Evolutionary conservation across 2,329 filamentous ascomycete species (phyloP), one percentile per base, ranked within the genome.

Genomic region (Fusarium begoniae): DNA sequence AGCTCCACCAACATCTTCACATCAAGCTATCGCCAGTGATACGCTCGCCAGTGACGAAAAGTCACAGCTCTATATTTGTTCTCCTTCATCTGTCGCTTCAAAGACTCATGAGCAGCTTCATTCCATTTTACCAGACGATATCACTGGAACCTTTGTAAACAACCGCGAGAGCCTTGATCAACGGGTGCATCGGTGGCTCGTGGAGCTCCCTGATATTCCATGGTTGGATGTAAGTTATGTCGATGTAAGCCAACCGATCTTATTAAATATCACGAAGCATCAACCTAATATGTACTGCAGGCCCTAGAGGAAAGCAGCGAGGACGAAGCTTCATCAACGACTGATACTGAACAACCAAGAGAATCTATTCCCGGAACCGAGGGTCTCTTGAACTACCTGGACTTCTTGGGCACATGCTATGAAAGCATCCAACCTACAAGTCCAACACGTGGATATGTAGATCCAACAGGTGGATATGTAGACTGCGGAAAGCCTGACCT

Each of bases 61-160:
- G 4, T 20, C 43, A 18, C 15, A 14, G 13, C 11, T 28, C 3
- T 28, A 38, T 28, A 51, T 37, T 0, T 37, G 20, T 14, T 18
- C 32, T 5, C 43, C 56, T 1, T 30, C 20, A 2, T 50, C 56
- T 4, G 12, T 10, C 0, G 1, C 3, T 3, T 24, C 32, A 1
- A n/a, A 3, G 14, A 2, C 20, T 0, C 4, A n/a, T 1, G 20
- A 13, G 1, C 6, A 18, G 0, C 11, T 8, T 14, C 12, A 2
- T 5, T 8, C 20, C 2, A 20, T 38, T 5, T 30, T 28, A 8
- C 28, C 18, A 6, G 26, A 38, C 5, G 32, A 28, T 1, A 50
- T 58, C 24, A 41, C 43, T 15, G 56, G 24, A 5, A 48, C 32
- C 6, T 58, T 50, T 37, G 8, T 5, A 6, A 58, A 15, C 3